A percentile compares a stretch with the other conserved stretches of the same genome.
These are phyloP conservation scores for Sphagnum contortum DNA, from an alignment of 225 moss, liverwort and hornwort species.

Conservation along the genomic window DNA sequence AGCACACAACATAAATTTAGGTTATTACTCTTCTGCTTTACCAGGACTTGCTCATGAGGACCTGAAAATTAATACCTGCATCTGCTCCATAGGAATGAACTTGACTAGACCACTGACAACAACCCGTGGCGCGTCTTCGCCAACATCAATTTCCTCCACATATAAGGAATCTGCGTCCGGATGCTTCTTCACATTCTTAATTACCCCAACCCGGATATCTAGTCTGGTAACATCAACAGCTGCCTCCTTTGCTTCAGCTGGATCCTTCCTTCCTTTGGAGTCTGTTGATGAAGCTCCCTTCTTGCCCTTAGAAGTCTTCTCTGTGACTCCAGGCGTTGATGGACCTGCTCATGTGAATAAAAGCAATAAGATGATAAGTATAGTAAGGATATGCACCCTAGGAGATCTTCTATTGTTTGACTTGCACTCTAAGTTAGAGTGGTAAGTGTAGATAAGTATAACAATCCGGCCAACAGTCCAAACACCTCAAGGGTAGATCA, in stretches of 20 bases:
- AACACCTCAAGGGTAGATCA: too few relatives aligned
- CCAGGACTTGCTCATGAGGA: too few relatives aligned
- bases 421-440: too few relatives aligned
- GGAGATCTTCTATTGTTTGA: too few relatives aligned
- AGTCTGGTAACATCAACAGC: constrained; percentile 64
- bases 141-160: constrained; percentile 59
- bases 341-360: too few relatives aligned
- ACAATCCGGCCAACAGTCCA: too few relatives aligned
- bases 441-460: too few relatives aligned
- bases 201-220: constrained; percentile 77
- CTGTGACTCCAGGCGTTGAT: constrained; percentile 3
- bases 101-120: constrained; percentile 76
- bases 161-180: constrained; percentile 55
- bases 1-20: neutral
- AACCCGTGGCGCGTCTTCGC: constrained; percentile 39
- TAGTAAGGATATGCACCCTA: constrained; percentile 1
- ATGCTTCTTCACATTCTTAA: constrained; percentile 57
- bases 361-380: too few relatives aligned
- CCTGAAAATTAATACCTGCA: constrained; percentile 39
- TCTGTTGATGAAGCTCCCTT: constrained; percentile 15
- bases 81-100: constrained; percentile 64
- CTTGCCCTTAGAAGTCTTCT: constrained; percentile 41
- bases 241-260: constrained; percentile 37
- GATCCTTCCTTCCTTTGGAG: constrained; percentile 22
- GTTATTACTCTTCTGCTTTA: too few relatives aligned